Base-by-base conservation (phyloP, 768 basidiomycete species). In the Phaeotremella fagi region DNA sequence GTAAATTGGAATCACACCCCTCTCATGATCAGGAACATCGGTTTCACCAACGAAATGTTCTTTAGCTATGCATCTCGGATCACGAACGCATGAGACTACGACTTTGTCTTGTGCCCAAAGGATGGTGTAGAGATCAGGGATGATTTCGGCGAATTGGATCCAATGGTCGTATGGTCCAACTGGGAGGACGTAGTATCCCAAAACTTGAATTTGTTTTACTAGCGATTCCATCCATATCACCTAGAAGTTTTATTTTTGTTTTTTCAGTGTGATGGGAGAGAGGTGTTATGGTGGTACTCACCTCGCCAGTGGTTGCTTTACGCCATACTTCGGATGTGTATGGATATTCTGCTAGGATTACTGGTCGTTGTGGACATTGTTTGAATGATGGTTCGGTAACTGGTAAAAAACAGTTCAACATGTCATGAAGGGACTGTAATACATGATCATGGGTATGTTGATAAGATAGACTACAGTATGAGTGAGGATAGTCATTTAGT, bases 1-100 rank as follows among this genome's bases (percentile, higher is more conserved):
- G 64, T 64, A 71, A 2, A 68, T 51, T 3, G 72, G 72, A n/a
- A 73, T 71, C 31, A 60, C 60, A 1, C 72, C 72, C 38, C 64
- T 58, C 43, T 71, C 66, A 22, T 66, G 58, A 16, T 64, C 59
- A 24, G 70, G 66, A 9, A 74, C 57, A 42, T 68, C 66, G 18
- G 55, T 47, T 11, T 38, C 61, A 25, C 43, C 52, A 14, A 55
- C 49, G 48, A 68, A 71, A 38, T 71, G 66, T 23, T 65, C 64
- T 36, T 54, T 54, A 5, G 65, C 57, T 27, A 68, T 53, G 49
- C 72, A 74, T 12, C 66, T 60, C 0, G 72, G 70, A 42, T 74
- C 72, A 35, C 62, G 64, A n/a, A 66, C 42, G 42, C 72, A 74
- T 3, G 68, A 50, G 3, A 74, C 51, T 20, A 54, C 57, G 24